A percentile compares a stretch with the other conserved stretches of the same genome.
Evolutionary conservation across 768 basidiomycete genomes (phyloP).

Genomic region (Lentinula edodes): DNA sequence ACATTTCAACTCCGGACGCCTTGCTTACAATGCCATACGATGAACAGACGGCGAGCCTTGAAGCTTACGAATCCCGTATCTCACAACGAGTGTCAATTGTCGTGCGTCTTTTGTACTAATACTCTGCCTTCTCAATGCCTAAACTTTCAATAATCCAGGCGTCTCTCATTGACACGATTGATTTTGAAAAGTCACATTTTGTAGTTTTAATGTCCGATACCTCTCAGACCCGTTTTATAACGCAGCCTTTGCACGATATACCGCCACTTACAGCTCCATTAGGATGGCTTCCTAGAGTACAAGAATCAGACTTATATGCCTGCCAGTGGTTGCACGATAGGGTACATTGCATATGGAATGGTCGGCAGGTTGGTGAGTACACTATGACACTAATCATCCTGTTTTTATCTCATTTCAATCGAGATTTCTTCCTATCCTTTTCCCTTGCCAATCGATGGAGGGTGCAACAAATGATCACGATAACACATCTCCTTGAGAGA

Average conservation of each 20-base stretch:
- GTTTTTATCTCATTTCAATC: background rate
- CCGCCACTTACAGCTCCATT: background rate
- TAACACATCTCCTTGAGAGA: background rate
- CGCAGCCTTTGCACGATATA: background rate
- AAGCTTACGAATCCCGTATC: background rate
- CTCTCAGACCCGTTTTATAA: background rate
- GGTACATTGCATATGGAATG: background rate
- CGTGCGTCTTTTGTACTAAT: background rate
- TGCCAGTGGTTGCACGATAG: background rate
- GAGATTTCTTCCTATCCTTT: background rate
- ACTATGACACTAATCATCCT: too few species aligned
- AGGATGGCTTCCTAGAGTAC: background rate
- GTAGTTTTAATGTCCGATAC: background rate
- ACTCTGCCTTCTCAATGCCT: background rate
- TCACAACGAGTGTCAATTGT: background rate
- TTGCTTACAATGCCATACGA: background rate
- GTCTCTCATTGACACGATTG: background rate
- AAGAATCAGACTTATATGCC: background rate
- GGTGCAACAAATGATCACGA: background rate
- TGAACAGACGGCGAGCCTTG: too few species aligned
- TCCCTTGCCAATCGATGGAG: background rate
- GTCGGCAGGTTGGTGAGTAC: background rate
- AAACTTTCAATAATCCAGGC: background rate
- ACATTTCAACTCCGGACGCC: background rate
- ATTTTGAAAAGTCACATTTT: background rate